A percentile compares a stretch with the other conserved stretches of the same genome.
Conservation (phyloP, 148 eudicot species). For the Persicaria maculosa region DNA sequence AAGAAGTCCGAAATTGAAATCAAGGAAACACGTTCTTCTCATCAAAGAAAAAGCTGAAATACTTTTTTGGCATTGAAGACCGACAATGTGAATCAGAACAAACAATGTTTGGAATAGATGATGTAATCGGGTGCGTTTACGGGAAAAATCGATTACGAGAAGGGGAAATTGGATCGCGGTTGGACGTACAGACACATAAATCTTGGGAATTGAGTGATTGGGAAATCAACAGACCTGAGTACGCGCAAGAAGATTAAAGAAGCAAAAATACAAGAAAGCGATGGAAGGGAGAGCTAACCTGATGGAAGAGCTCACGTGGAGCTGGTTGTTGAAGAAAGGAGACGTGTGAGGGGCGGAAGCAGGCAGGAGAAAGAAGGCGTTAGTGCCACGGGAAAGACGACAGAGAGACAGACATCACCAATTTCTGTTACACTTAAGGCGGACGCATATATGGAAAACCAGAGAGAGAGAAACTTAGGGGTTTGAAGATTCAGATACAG, state of each 20-base stretch:
- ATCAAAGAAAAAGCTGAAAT: background rate
- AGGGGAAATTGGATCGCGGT: too few species aligned
- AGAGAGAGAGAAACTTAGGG: too few species aligned
- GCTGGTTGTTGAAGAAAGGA: too few species aligned
- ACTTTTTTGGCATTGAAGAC: background rate
- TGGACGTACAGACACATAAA: too few species aligned
- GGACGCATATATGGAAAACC: background rate
- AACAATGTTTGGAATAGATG: background rate
- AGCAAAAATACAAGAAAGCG: background rate
- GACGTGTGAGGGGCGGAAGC: too few species aligned
- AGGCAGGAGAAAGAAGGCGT: background rate
- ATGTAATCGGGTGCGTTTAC: background rate
- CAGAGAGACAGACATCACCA: background rate
- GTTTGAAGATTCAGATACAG: too few species aligned
- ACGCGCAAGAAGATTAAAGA: too few species aligned
- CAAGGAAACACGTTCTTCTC: background rate
- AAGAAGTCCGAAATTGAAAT: background rate
- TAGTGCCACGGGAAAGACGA: background rate
- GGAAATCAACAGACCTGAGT: too few species aligned
- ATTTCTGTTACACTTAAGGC: background rate
- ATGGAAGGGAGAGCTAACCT: constrained; percentile 5
- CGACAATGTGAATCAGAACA: background rate
- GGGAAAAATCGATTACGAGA: background rate
- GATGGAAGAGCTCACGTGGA: background rate
- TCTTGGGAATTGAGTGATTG: too few species aligned